Evolutionary conservation across 371 early-diverging fungal genomes (phyloP).

Genomic region (Apophysomyces variabilis): DNA sequence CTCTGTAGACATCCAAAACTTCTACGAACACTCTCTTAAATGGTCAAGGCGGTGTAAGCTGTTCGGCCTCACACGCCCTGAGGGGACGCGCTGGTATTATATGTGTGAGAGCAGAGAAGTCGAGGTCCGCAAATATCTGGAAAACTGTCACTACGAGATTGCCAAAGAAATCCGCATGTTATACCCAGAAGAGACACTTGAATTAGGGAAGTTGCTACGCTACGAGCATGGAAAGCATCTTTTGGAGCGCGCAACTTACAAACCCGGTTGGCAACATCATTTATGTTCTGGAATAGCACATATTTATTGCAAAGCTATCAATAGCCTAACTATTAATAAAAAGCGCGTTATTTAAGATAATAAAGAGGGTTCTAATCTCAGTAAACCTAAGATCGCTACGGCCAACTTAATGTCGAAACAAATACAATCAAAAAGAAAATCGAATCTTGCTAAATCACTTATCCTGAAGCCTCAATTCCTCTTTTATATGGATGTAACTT

Average conservation of each 20-base stretch:
- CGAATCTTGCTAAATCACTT: too few relatives aligned
- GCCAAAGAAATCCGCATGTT: not conserved
- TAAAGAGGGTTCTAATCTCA: not conserved
- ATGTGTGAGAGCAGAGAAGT: not conserved
- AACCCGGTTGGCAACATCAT: not conserved
- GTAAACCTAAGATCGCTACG: not conserved
- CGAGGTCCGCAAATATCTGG: not conserved
- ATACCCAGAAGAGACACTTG: not conserved
- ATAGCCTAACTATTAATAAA: not conserved
- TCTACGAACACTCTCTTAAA: conserved; percentile 1
- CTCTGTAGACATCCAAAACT: not conserved
- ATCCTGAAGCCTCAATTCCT: too few relatives aligned
- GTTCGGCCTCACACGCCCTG: not conserved
- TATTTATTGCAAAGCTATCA: conserved; percentile 1
- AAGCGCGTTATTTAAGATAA: conserved; percentile 1
- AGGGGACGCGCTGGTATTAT: not conserved
- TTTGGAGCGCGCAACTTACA: not conserved
- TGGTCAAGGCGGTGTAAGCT: conserved; percentile 1
- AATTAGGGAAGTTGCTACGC: not conserved
- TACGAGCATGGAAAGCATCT: not conserved
- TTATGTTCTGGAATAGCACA: not conserved
- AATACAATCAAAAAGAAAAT: too few relatives aligned
- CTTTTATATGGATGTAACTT: too few relatives aligned
- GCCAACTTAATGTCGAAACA: too few relatives aligned
- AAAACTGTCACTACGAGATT: not conserved